These are phyloP conservation scores for Liquidambar formosana DNA, from an alignment of 164 flowering plant genomes.

Conservation along the genomic window DNA sequence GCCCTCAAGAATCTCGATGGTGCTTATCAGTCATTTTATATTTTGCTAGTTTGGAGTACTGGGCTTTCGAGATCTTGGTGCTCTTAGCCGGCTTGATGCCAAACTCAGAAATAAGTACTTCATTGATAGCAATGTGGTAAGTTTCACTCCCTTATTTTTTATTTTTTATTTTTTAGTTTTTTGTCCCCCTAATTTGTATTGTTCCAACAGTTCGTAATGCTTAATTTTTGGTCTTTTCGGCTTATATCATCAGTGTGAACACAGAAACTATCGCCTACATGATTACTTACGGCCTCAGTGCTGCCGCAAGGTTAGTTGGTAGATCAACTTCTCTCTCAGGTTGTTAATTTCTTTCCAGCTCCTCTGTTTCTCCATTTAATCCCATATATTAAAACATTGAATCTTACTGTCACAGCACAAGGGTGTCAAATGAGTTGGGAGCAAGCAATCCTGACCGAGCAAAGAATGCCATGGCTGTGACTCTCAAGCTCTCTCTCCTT, in stretches of 20 bases:
- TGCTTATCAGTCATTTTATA: background rate
- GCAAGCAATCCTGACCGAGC: slow-evolving; percentile 61
- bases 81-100: slow-evolving; percentile 84
- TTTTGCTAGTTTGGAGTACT: slow-evolving; percentile 72
- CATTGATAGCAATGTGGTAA: slow-evolving; percentile 89
- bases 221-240: background rate
- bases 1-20: background rate
- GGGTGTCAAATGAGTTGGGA: slow-evolving; percentile 92
- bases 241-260: slow-evolving; percentile 52
- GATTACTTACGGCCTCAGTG: slow-evolving; percentile 79
- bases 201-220: background rate
- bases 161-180: background rate
- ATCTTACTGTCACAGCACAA: slow-evolving; percentile 54
- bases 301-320: slow-evolving; percentile 77
- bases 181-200: background rate
- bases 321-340: no score
- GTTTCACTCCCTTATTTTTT: background rate
- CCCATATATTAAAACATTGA: no score
- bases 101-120: slow-evolving; percentile 61
- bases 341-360: no score
- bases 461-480: slow-evolving; percentile 64
- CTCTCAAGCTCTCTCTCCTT: slow-evolving; percentile 66
- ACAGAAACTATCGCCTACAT: slow-evolving; percentile 77
- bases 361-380: no score
- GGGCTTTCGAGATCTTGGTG: slow-evolving; percentile 94